Evolutionary conservation across 1,139 yeast species (phyloP).

Genomic region (Tardiomyces digboiensis): DNA sequence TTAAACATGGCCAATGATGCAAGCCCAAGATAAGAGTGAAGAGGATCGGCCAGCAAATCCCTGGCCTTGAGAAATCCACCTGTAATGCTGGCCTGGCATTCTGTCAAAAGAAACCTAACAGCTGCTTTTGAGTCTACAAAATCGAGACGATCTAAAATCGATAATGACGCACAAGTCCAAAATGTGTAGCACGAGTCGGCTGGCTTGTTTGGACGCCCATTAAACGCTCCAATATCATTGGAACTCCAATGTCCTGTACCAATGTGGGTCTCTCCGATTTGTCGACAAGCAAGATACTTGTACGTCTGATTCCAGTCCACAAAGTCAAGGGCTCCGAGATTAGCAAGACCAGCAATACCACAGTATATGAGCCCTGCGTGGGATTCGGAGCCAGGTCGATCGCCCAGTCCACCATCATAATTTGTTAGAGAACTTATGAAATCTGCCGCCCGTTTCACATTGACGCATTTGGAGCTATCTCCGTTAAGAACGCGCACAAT

Average conservation of each 20-base stretch:
- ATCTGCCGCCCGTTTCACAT: slow-evolving; percentile 29
- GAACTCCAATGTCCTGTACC: slow-evolving; percentile 19
- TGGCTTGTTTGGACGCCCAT: slow-evolving; percentile 78
- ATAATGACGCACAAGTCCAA: slow-evolving; percentile 69
- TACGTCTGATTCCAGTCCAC: slow-evolving; percentile 33
- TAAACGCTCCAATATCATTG: slow-evolving; percentile 61
- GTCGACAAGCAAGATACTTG: slow-evolving; percentile 58
- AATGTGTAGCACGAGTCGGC: slow-evolving; percentile 91
- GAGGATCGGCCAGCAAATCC: slow-evolving; percentile 46
- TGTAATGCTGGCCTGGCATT: slow-evolving; percentile 51
- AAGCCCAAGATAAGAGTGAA: slow-evolving; percentile 32
- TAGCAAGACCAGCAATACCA: slow-evolving; percentile 55
- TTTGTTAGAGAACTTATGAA: slow-evolving; percentile 38
- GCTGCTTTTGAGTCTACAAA: slow-evolving; percentile 34
- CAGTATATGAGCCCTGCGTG: slow-evolving; percentile 90
- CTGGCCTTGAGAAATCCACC: slow-evolving; percentile 82
- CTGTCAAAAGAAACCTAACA: slow-evolving; percentile 38
- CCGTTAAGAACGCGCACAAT: slow-evolving; percentile 46
- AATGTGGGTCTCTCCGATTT: not conserved
- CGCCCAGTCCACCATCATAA: slow-evolving; percentile 64
- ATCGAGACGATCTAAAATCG: slow-evolving; percentile 27
- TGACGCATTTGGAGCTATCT: slow-evolving; percentile 33
- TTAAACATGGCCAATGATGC: slow-evolving; percentile 25
- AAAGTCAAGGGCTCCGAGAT: slow-evolving; percentile 30
- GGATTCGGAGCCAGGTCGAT: slow-evolving; percentile 45